Conservation (phyloP, 2,329 filamentous ascomycete genomes). For the Colletotrichum nymphaeae region DNA sequence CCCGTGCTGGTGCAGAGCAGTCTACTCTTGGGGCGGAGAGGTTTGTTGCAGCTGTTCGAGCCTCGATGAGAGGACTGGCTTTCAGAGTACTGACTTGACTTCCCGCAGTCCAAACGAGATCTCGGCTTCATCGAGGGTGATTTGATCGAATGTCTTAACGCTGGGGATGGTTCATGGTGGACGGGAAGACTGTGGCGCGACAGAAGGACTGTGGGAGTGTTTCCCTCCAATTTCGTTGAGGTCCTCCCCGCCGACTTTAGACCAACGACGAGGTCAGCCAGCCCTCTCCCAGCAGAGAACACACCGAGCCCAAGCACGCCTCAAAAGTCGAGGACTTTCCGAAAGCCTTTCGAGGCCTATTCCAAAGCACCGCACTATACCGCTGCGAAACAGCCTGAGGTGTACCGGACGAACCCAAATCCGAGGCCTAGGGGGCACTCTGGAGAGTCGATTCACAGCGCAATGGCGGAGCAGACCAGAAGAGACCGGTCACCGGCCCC, state of each 20-base stretch:
- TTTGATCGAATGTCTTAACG: slow-evolving; percentile 97
- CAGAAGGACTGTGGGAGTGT: slow-evolving; percentile 89
- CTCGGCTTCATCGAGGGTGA: slow-evolving; percentile 98
- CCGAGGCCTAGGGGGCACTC: slow-evolving; percentile 54
- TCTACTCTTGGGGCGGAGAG: slow-evolving; percentile 96
- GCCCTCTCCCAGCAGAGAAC: slow-evolving; percentile 68
- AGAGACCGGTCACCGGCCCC: slow-evolving; percentile 36
- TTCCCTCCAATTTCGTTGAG: slow-evolving; percentile 97
- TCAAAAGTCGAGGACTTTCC: slow-evolving; percentile 72
- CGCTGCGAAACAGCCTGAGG: slow-evolving; percentile 69
- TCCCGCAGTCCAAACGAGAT: slow-evolving; percentile 81
- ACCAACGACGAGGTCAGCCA: slow-evolving; percentile 73
- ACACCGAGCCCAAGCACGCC: slow-evolving; percentile 66
- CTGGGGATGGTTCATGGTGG: slow-evolving; percentile 98
- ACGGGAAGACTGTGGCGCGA: slow-evolving; percentile 92
- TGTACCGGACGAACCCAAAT: slow-evolving; percentile 59
- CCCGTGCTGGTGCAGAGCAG: slow-evolving; percentile 90
- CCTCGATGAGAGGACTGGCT: neutral
- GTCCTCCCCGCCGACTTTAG: slow-evolving; percentile 87
- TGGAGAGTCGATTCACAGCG: slow-evolving; percentile 47
- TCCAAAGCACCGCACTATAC: slow-evolving; percentile 75
- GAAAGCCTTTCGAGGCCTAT: slow-evolving; percentile 76
- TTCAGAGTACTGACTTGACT: slow-evolving; percentile 38
- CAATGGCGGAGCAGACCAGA: slow-evolving; percentile 10
- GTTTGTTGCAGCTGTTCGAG: slow-evolving; percentile 48